Evolutionary conservation across 345 rosid genomes (phyloP), one percentile per base, ranked within the genome.

Genomic region (Sonneratia alba): DNA sequence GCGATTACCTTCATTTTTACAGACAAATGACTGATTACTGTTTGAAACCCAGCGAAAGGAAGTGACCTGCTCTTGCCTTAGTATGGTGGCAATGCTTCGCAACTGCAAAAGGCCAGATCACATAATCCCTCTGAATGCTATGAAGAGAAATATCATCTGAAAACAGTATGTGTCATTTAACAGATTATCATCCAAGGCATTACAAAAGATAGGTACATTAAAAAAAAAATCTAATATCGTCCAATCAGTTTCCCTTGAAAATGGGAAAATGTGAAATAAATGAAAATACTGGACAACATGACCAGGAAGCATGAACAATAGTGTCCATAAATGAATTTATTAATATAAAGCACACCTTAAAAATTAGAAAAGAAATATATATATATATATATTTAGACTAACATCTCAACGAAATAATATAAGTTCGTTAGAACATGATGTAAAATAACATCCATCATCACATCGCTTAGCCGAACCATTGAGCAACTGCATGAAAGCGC

Each of bases 31-130:
- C 10, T 74, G 43, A 7, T 40, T 66, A 67, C 71, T 83, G 62
- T 85, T 80, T 69, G 98, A 83, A 77, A 87, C 83, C 80, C 89
- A 86, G 6, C 89, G 87, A 59, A 77, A 83, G 74, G 81, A 79
- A 73, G 76, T 36, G 6, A 83, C 86, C 77, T 71, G 88, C 64
- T 89, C 89, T 55, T 80, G 85, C 71, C 82, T 76, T 67, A 86
- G 78, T 66, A 87, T 68, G 47, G 72, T 73, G 4, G 91, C 72
- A 75, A 79, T 87, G 80, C 78, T 82, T 79, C 84, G 78, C 76
- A 93, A 66, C 98, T 93, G 91, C 67, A 69, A 32, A 38, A 53
- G 40, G 40, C 43, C n/a, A 48, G 6, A 62, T 48, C 42, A 66
- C 59, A 16, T 16, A 3, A 73, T 43, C 42, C 37, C 1, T 19